Evolutionary conservation across 495 filamentous ascomycete genomes (phyloP).

Genomic region (Margaritispora aquatica): DNA sequence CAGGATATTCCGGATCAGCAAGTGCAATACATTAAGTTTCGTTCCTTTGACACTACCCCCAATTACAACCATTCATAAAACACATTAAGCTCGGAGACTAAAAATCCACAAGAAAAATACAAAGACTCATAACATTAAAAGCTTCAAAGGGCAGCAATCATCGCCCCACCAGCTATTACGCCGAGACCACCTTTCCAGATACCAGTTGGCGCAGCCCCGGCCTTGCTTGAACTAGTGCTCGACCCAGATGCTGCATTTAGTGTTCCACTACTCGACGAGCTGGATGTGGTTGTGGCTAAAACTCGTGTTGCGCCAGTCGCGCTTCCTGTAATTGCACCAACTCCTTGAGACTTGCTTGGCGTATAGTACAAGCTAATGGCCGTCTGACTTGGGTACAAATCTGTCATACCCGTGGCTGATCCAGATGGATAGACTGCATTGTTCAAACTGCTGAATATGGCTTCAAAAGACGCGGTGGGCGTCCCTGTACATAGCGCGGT

Average conservation of each 20-base stretch:
- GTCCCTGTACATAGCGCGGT: slow-evolving; percentile 26
- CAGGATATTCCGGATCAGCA: too few species aligned
- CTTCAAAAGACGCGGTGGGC: slow-evolving; percentile 25
- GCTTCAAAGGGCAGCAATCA: slow-evolving; percentile 23
- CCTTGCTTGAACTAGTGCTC: slow-evolving; percentile 11
- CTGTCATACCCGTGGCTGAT: slow-evolving; percentile 20
- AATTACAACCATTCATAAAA: too few species aligned
- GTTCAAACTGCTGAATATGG: slow-evolving; percentile 24
- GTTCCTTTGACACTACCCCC: too few species aligned
- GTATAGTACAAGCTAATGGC: slow-evolving; percentile 34
- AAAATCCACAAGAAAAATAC: too few species aligned
- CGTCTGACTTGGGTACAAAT: slow-evolving; percentile 27
- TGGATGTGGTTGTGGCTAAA: not conserved
- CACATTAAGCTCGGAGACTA: too few species aligned
- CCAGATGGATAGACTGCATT: slow-evolving; percentile 20
- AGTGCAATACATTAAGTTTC: too few species aligned
- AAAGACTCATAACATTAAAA: too few species aligned
- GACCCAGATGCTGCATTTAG: not conserved
- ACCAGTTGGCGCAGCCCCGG: slow-evolving; percentile 12
- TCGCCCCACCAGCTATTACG: slow-evolving; percentile 4
- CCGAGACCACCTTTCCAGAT: slow-evolving; percentile 6
- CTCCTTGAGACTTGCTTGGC: slow-evolving; percentile 25
- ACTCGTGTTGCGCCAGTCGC: slow-evolving; percentile 26
- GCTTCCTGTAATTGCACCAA: slow-evolving; percentile 31
- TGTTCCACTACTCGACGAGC: not conserved